Evolutionary conservation across 768 basidiomycete genomes (phyloP).

Genomic region (Postia placenta): DNA sequence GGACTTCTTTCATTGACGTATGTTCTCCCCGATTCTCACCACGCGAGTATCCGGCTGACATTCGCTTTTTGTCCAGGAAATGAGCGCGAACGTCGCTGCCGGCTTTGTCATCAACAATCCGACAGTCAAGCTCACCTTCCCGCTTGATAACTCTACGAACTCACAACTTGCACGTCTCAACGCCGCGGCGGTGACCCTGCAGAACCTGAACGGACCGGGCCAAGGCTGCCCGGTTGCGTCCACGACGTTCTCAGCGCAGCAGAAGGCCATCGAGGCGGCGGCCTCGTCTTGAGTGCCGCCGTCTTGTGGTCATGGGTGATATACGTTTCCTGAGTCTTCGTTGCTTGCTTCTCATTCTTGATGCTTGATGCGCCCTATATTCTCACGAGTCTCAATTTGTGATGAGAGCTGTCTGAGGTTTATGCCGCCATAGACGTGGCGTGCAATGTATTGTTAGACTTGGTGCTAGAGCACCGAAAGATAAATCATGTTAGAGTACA

Average conservation of each 20-base stretch:
- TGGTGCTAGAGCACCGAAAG: too few species aligned
- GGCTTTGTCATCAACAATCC: slow-evolving; percentile 66
- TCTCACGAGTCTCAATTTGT: background rate
- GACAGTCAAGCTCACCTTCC: slow-evolving; percentile 36
- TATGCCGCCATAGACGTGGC: background rate
- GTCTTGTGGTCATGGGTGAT: background rate
- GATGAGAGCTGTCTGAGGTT: background rate
- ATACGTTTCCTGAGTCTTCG: background rate
- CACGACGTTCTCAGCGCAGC: slow-evolving; percentile 46
- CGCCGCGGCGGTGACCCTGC: slow-evolving; percentile 50
- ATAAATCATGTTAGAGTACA: too few species aligned
- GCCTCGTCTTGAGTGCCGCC: background rate
- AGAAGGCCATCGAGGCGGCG: slow-evolving; percentile 11
- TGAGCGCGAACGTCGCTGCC: slow-evolving; percentile 48
- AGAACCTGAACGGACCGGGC: slow-evolving; percentile 63
- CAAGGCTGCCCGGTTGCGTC: slow-evolving; percentile 58
- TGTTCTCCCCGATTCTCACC: slow-evolving; percentile 9
- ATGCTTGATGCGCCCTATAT: background rate
- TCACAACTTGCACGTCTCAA: slow-evolving; percentile 41
- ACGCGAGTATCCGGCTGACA: background rate
- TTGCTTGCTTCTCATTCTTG: background rate
- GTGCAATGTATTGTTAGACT: too few species aligned
- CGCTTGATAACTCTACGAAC: slow-evolving; percentile 32
- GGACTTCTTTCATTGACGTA: slow-evolving; percentile 27
- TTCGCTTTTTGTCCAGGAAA: slow-evolving; percentile 3